Base-by-base conservation (phyloP, 2,329 filamentous ascomycete genomes). In the Colletotrichum tamarilloi region DNA sequence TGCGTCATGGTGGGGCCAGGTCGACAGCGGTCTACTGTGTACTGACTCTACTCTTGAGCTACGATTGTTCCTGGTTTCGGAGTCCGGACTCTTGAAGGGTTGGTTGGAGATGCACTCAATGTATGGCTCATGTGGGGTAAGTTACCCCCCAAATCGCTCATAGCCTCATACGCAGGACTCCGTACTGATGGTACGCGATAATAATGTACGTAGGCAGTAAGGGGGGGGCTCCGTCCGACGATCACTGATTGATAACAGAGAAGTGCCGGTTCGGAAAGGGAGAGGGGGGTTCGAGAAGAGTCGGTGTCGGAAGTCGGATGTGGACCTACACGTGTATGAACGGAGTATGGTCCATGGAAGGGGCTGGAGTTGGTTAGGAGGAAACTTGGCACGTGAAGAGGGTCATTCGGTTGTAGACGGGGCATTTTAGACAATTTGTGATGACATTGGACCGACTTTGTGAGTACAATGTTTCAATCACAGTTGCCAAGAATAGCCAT, bases 241-340 rank as follows among this genome's bases (percentile, higher is more conserved):
- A 63, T 63, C 60, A 35, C 60, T 63, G 46, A 63, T 63, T 53
- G 60, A 63, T 63, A 53, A 53, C 32, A 53, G 46, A 24, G 28
- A 42, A 42, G 16, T 30, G 24, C 24, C 38, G 24, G 38, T 24
- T 22, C 24, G 38, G 38, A 24, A 35, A 12, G 32, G 32, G 32
- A 12, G 32, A 5, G 11, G 32, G 32, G 32, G 67, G 63, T 49
- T 57, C 49, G 64, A 72, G 64, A 62, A 72, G 64, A 68, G 68
- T 68, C 38, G 57, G 68, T 68, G 35, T 26, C 69, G 58, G 35
- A 49, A 49, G 42, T 49, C 42, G 42, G 42, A 49, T 49, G 42
- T 49, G 42, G 42, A 49, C 19, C 38, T 42, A 42, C 38, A 42
- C 3, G 42, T 12, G 6, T 16, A 19, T 14, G 53, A 3, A 53